These are phyloP conservation scores for Chrysophaeum taylorii DNA, from an alignment of 352 stramenopile species.

Conservation along the genomic window DNA sequence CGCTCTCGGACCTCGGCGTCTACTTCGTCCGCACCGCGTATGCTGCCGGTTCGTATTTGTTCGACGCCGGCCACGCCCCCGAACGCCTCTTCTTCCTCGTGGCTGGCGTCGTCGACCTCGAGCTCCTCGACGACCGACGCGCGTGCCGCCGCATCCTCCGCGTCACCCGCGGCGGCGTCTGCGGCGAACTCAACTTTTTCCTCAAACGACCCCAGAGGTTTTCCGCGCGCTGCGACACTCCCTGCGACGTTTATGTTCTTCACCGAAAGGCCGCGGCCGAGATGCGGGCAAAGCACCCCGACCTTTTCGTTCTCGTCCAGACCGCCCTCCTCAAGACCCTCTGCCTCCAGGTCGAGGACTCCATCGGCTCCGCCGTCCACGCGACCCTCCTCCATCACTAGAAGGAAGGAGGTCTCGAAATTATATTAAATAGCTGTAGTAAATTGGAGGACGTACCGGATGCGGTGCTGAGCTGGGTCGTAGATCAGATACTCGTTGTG, in stretches of 20 bases:
- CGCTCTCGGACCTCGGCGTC: too few relatives aligned
- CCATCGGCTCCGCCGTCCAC: too few relatives aligned
- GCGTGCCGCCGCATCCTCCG: too few relatives aligned
- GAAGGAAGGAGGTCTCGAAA: too few relatives aligned
- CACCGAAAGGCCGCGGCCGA: not conserved
- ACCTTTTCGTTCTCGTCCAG: slow-evolving; percentile 1
- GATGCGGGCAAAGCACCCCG: not conserved
- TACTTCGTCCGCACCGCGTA: not conserved
- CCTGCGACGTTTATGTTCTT: not conserved
- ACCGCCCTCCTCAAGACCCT: slow-evolving; percentile 6
- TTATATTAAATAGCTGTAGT: too few relatives aligned
- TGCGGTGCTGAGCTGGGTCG: too few relatives aligned
- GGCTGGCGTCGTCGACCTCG: slow-evolving; percentile 1
- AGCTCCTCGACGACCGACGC: not conserved
- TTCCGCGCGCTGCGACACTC: not conserved
- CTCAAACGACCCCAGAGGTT: not conserved
- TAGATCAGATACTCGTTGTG: too few relatives aligned
- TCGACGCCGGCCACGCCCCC: not conserved
- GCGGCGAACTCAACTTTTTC: not conserved
- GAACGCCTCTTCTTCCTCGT: not conserved
- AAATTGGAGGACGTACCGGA: too few relatives aligned
- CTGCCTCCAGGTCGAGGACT: slow-evolving; percentile 1
- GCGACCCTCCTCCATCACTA: too few relatives aligned
- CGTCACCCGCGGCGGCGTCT: slow-evolving; percentile 1
- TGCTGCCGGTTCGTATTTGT: not conserved